Conservation (phyloP, 345 rosid species). For the Lumnitzera racemosa region DNA sequence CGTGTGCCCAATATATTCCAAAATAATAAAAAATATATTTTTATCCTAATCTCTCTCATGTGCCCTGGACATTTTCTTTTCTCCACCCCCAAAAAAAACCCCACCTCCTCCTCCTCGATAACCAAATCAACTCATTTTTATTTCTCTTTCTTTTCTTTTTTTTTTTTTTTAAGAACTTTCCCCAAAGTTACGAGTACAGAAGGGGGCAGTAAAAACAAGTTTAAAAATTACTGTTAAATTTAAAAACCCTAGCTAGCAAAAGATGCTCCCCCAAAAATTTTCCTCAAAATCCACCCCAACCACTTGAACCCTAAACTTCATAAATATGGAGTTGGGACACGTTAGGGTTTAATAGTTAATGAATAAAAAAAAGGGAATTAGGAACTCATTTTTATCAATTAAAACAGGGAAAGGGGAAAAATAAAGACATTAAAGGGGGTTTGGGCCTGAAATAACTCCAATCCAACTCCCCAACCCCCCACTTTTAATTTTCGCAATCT, state of each 20-base stretch:
- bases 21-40: background rate
- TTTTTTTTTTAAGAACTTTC: no score
- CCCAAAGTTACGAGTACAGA: no score
- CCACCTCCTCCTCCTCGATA: conserved; percentile 64
- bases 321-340: conserved; percentile 2
- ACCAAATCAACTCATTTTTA: conserved; percentile 19
- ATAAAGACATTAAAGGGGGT: conserved; percentile 25
- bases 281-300: conserved; percentile 25
- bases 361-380: background rate
- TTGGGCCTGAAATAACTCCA: no score
- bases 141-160: no score
- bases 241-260: background rate
- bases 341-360: background rate
- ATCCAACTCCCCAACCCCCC: conserved; percentile 11
- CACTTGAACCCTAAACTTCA: conserved; percentile 4
- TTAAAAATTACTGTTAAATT: no score
- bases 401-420: background rate
- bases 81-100: conserved; percentile 71
- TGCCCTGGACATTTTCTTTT: conserved; percentile 13
- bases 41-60: conserved; percentile 12
- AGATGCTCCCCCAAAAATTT: conserved; percentile 5
- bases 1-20: conserved; percentile 34
- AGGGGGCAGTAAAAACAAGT: no score
- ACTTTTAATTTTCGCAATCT: conserved; percentile 57
- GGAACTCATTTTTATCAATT: background rate